Conservation (phyloP, 345 rosid genomes). For the Salix viminalis region DNA sequence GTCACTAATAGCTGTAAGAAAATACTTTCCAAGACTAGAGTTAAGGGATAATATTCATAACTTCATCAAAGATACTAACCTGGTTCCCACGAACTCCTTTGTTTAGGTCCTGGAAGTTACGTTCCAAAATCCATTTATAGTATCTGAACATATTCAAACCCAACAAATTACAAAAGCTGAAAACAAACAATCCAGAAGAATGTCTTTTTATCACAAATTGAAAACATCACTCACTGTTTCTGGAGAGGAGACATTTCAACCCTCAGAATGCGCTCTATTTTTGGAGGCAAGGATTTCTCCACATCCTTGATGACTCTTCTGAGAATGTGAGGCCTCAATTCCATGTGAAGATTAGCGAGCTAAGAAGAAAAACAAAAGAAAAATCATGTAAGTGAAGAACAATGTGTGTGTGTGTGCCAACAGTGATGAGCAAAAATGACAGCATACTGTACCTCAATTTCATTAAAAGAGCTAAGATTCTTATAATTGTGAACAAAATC, state of each 20-base stretch:
- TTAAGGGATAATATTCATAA: background rate
- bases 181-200: background rate
- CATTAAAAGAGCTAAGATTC: constrained; percentile 96
- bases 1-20: background rate
- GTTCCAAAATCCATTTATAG: constrained; percentile 98
- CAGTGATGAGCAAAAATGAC: constrained; percentile 5
- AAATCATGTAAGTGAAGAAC: background rate
- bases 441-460: constrained; percentile 60
- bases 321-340: constrained; percentile 95
- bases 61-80: constrained; percentile 40
- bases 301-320: constrained; percentile 98
- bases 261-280: constrained; percentile 96
- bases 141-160: constrained; percentile 48
- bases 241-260: constrained; percentile 99
- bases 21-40: background rate
- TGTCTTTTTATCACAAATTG: background rate
- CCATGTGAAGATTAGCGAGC: constrained; percentile 98
- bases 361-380: constrained; percentile 19
- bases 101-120: constrained; percentile 96
- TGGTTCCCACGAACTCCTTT: constrained; percentile 99
- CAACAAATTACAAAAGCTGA: background rate
- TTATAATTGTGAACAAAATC: constrained; percentile 94
- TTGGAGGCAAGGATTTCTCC: constrained; percentile 98
- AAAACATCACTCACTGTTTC: constrained; percentile 64
- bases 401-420: background rate